phyloP scores from a whole-genome alignment of 2,329 filamentous ascomycete genomes.

The Fusarium succisae region DNA sequence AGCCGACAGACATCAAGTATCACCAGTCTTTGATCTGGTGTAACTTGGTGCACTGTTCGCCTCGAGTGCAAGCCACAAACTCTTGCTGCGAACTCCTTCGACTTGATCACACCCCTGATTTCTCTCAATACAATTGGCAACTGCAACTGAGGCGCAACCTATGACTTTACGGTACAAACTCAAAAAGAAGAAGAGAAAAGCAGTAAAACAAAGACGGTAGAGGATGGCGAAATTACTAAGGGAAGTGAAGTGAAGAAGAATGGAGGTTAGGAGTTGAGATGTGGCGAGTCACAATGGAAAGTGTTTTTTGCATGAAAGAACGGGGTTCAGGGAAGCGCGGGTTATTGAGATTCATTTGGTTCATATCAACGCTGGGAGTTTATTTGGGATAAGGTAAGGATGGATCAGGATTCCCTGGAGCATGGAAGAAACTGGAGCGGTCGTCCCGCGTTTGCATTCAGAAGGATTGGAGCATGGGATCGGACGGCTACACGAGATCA shows the following conservation, averaged over 20 bases:
- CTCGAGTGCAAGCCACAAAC: background rate
- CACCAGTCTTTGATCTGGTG: background rate
- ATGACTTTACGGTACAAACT: background rate
- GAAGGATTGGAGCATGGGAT: conserved; percentile 35
- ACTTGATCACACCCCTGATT: background rate
- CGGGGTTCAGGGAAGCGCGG: background rate
- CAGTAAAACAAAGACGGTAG: background rate
- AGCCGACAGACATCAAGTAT: background rate
- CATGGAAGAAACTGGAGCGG: conserved; percentile 36
- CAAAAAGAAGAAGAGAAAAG: background rate
- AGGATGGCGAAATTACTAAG: background rate
- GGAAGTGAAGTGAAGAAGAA: background rate
- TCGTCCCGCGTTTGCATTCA: conserved; percentile 38
- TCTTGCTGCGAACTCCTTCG: background rate
- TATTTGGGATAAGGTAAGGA: conserved; percentile 24
- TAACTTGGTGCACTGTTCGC: background rate
- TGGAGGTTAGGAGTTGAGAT: background rate
- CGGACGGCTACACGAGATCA: conserved; percentile 37
- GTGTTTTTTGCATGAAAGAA: conserved; percentile 4
- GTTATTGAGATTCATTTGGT: conserved; percentile 12
- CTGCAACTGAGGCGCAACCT: background rate
- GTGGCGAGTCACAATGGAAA: background rate
- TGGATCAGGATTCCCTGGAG: conserved; percentile 20
- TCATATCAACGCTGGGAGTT: conserved; percentile 34
- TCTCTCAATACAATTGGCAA: background rate